phyloP scores from a whole-genome alignment of 805 yeast species.

The Zygosaccharomyces pseudorouxii region DNA sequence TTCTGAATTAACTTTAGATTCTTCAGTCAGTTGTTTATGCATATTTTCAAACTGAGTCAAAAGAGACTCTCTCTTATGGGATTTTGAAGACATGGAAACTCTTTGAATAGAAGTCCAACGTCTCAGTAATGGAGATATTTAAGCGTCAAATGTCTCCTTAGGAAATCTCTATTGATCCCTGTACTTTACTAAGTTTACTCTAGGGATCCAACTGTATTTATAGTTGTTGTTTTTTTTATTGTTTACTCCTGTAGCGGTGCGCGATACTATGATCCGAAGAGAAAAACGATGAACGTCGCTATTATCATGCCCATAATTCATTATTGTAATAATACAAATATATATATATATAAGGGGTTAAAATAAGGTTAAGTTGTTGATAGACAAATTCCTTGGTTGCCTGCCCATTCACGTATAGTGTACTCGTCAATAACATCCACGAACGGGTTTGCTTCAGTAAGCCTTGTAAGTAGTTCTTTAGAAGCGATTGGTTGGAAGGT shows the following conservation, averaged over 20 bases:
- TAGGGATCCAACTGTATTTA: constrained; percentile 1
- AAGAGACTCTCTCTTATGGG: constrained; percentile 11
- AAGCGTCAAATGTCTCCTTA: not conserved
- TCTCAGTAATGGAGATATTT: not conserved
- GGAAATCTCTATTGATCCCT: not conserved
- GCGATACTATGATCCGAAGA: not conserved
- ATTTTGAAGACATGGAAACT: constrained; percentile 8
- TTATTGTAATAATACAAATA: not conserved
- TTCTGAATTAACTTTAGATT: constrained; percentile 8
- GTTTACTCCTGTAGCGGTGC: not conserved
- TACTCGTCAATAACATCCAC: constrained; percentile 27
- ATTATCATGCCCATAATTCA: not conserved
- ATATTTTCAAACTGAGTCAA: constrained; percentile 24
- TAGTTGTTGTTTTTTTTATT: not conserved
- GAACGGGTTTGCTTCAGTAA: constrained; percentile 27
- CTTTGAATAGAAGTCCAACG: not conserved
- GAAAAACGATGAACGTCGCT: not conserved
- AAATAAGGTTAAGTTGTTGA: constrained; percentile 11
- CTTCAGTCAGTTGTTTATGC: constrained; percentile 20
- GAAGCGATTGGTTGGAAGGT: constrained; percentile 29
- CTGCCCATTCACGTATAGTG: constrained; percentile 34
- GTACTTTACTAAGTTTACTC: not conserved
- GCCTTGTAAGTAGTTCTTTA: constrained; percentile 16
- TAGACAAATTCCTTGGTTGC: constrained; percentile 30
- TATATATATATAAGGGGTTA: not conserved